These are phyloP conservation scores for Zopfia rhizophila DNA, from an alignment of 2,329 filamentous ascomycete genomes.

Conservation along the genomic window DNA sequence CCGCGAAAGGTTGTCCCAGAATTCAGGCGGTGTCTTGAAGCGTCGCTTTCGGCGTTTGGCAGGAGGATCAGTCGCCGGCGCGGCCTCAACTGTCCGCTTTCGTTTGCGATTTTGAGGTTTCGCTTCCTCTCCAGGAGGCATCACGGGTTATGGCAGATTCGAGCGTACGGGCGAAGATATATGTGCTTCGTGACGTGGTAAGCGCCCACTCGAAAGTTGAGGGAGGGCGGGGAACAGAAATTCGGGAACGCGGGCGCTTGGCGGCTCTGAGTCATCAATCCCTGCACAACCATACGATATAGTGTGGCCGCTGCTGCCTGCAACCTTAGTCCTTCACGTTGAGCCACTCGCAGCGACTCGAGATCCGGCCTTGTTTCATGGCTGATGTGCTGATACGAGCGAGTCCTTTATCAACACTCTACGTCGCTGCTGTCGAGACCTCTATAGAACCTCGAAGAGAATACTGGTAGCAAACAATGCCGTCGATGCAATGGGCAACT, in stretches of 20 bases:
- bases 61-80: slow-evolving; percentile 13
- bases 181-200: slow-evolving; percentile 14
- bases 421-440: too few relatives aligned
- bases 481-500: slow-evolving; percentile 15
- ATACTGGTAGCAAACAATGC: too few relatives aligned
- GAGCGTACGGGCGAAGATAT: slow-evolving; percentile 13
- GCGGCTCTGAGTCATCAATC: too few relatives aligned
- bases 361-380: too few relatives aligned
- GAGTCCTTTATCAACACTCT: too few relatives aligned
- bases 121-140: slow-evolving; percentile 12
- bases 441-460: slow-evolving; percentile 3
- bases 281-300: too few relatives aligned
- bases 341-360: too few relatives aligned
- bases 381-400: too few relatives aligned
- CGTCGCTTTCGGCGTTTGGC: slow-evolving; percentile 19
- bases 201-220: slow-evolving; percentile 6
- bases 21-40: slow-evolving; percentile 21
- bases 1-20: slow-evolving; percentile 24
- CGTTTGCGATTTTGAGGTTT: slow-evolving; percentile 21
- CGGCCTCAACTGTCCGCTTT: slow-evolving; percentile 18
- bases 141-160: slow-evolving; percentile 14
- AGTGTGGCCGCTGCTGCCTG: too few relatives aligned
- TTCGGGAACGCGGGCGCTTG: slow-evolving; percentile 8
- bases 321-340: too few relatives aligned
- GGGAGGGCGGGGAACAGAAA: slow-evolving; percentile 6